Base-by-base conservation (phyloP, 2,329 filamentous ascomycete species). In the Cercospora berteroae region DNA sequence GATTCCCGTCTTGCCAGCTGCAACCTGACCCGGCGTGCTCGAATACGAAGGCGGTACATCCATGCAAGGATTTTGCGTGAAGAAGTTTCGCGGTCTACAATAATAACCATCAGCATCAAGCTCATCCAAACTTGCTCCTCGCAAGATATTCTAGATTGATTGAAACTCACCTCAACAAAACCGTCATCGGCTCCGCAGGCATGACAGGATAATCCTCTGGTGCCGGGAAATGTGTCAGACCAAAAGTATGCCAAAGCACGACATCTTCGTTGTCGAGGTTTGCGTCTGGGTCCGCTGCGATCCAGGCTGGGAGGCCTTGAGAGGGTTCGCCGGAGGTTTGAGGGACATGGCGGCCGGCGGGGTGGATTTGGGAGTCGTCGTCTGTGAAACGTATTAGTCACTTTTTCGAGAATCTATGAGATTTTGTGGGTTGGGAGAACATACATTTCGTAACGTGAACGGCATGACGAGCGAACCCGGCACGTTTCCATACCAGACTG, bases 151-250 rank as follows among this genome's bases (percentile, higher is more conserved):
- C 25, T 27, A 27, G 25, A 5, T 27, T 27, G 25, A 27, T 27
- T 27, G 25, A 7, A 42, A 42, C 52, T n/a, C n/a, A 57, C 55
- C 55, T 25, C 48, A 65, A 23, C 31, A 67, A 42, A 29, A 96
- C 82, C 1, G 88, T 92, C 86, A 97, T 94, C 0, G 92, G 91
- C 82, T 83, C 76, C 16, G 75, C 76, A 5, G 74, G 74, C 93
- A 97, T 97, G 73, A 97, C 85, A 31, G 94, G 94, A 82, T 92
- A 97, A 79, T 97, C 94, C 77, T 97, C 94, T 0, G 93, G 93
- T 0, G 91, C 83, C 0, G 94, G 93, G 83, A 97, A 94, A 78
- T 97, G 94, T 0, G 90, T 94, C 39, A 97, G 84, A 39, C 94
- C 94, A 75, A 97, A 97, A 0, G 93, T 96, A 81, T 97, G 93